Percentiles rank a stretch among this genome's conserved stretches.
These are phyloP conservation scores for Acacia pycnantha DNA, from an alignment of 331 rosid species.

Conservation along the genomic window DNA sequence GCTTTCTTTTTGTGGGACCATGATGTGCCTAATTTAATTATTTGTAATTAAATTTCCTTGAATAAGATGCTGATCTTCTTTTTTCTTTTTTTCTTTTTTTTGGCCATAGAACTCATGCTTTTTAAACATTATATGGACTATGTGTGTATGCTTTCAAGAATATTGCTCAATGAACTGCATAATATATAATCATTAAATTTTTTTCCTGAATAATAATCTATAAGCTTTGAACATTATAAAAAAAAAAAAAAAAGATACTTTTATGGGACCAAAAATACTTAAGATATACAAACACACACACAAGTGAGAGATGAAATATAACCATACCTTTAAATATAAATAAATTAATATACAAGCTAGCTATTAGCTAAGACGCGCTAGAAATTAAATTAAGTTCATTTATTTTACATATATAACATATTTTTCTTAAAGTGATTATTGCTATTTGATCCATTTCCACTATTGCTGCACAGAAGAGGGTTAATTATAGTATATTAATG, in stretches of 20 bases:
- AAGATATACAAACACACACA: too few species aligned
- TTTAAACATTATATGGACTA: neutral
- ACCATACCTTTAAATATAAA: neutral
- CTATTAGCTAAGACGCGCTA: neutral
- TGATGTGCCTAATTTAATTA: constrained; percentile 23
- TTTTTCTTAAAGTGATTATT: too few species aligned
- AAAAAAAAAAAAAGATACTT: neutral
- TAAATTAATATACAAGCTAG: neutral
- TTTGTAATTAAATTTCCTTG: neutral
- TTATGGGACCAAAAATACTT: neutral
- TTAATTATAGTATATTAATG: too few species aligned
- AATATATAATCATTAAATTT: too few species aligned
- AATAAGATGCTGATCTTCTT: neutral
- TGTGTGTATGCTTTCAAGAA: neutral
- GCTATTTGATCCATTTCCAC: too few species aligned
- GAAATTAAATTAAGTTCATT: neutral
- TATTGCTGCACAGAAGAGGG: too few species aligned
- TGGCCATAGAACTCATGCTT: neutral
- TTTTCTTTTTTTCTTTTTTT: too few species aligned
- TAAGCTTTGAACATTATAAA: neutral
- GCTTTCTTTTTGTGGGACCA: constrained; percentile 31
- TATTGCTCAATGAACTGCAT: neutral
- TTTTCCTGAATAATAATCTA: neutral
- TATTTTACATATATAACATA: too few species aligned
- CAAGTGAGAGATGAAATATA: neutral